Evolutionary conservation across 352 stramenopile genomes (phyloP), one percentile per base, ranked within the genome.

Genomic region (Globisporangium recalcitrans): DNA sequence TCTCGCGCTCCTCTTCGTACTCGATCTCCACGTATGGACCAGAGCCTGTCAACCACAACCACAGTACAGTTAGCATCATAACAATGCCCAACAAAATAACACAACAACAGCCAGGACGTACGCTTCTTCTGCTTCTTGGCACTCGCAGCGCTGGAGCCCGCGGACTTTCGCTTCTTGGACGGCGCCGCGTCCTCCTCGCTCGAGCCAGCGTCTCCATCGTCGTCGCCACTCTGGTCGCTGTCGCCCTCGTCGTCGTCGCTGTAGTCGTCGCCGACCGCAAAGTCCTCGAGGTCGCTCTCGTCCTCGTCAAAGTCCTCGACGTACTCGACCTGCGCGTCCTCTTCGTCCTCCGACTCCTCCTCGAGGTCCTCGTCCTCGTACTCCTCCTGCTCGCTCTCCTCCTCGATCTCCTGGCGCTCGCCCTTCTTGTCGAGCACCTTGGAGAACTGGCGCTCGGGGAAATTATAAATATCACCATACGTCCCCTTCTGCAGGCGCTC

Each of bases 381-480:
- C 40, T 96, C 84, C 63, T 94, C 85, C 63, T 85, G 71, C 40
- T 90, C 80, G 52, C 96, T 95, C 65, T 97, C 87, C 70, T 98
- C 90, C 53, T 98, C 89, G 60, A 97, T 94, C 26, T 96, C 91
- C 62, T 98, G 82, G 70, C 86, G 91, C 62, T 90, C 81, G 61
- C 82, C 80, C 55, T 86, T 80, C 69, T 84, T 74, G 47, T 90
- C 83, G 32, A 96, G 68, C 54, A 95, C 83, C 44, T 94, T 93
- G 60, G 88, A 81, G 71, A 97, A 97, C 67, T 96, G 77, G 67
- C 76, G 84, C 77, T 98, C 89, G 48, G 96, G 95, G 79, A 99
- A 99, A 78, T 99, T 99, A 85, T 99, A 99, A 80, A 99, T 99
- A 83, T 99, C 97, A 60, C 97, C 97, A 80, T 99, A 99, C 6